Percentiles rank a stretch among this genome's conserved stretches.
phyloP scores from a whole-genome alignment of 331 rosid genomes.

The Pyracantha coccinea region DNA sequence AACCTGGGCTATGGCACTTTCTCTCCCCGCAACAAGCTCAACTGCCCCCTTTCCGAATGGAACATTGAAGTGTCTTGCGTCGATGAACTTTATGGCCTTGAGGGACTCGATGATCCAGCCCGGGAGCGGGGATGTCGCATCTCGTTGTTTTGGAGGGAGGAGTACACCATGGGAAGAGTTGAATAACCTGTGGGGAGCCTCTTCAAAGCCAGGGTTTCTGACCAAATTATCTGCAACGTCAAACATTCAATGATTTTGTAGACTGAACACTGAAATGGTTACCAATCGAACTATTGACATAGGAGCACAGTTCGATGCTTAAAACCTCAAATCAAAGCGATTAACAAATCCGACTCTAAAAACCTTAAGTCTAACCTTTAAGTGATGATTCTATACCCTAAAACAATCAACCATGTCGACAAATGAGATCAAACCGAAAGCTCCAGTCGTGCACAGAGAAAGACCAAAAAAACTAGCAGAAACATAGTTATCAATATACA shows the following conservation, averaged over 20 bases:
- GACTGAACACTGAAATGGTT: not conserved
- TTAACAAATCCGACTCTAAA: too few species aligned
- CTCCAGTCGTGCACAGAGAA: too few species aligned
- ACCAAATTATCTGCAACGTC: conserved; percentile 65
- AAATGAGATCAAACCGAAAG: too few species aligned
- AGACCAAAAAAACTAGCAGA: not conserved
- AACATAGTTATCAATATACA: not conserved
- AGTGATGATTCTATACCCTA: too few species aligned
- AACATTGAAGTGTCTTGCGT: conserved; percentile 68
- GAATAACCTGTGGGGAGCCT: conserved; percentile 69
- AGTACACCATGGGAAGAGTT: conserved; percentile 78
- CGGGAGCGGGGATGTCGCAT: conserved; percentile 69
- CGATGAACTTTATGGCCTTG: conserved; percentile 79
- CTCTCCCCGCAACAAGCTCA: conserved; percentile 91
- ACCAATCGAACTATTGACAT: too few species aligned
- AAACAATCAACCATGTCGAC: too few species aligned
- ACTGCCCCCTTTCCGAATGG: conserved; percentile 65
- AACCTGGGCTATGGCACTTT: conserved; percentile 81
- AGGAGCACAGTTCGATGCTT: too few species aligned
- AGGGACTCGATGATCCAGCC: conserved; percentile 96
- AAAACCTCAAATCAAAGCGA: too few species aligned
- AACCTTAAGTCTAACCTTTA: too few species aligned
- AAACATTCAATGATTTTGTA: not conserved
- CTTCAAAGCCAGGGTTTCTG: conserved; percentile 75
- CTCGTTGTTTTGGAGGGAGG: conserved; percentile 84